A percentile compares a stretch with the other conserved stretches of the same genome.
These are phyloP conservation scores for Verticillium tricorpus DNA, from an alignment of 2,329 filamentous ascomycete genomes.

Conservation along the genomic window DNA sequence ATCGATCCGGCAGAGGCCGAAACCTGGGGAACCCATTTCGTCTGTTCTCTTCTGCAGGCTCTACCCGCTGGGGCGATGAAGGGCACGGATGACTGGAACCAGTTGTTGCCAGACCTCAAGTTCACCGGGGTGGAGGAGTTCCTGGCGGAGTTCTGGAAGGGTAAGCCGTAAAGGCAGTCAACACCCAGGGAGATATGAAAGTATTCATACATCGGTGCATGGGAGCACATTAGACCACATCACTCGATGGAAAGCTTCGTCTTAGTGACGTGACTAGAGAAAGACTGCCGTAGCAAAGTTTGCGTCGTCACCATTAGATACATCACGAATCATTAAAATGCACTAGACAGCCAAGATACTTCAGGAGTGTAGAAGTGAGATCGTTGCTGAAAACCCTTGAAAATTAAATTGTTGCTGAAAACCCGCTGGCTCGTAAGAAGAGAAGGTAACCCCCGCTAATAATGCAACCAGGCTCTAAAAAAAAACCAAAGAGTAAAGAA, in stretches of 20 bases:
- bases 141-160: constrained; percentile 33
- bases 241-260: no score
- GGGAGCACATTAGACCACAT: no score
- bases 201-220: no score
- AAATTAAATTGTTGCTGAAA: background rate
- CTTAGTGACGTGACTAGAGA: no score
- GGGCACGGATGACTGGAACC: constrained; percentile 39
- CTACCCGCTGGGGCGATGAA: constrained; percentile 28
- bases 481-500: background rate
- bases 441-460: background rate
- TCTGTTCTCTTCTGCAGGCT: constrained; percentile 29
- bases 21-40: background rate
- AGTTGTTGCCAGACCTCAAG: constrained; percentile 36
- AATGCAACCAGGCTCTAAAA: background rate
- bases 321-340: no score
- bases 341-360: no score
- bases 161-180: constrained; percentile 18
- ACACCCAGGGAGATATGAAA: no score
- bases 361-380: no score
- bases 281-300: no score
- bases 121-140: constrained; percentile 37
- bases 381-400: background rate
- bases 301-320: no score
- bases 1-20: constrained; percentile 16
- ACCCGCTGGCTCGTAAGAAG: background rate